Percentiles rank a stretch among this genome's conserved stretches.
Conservation (phyloP, 2,329 filamentous ascomycete genomes). For the Coniochaeta ligniaria region DNA sequence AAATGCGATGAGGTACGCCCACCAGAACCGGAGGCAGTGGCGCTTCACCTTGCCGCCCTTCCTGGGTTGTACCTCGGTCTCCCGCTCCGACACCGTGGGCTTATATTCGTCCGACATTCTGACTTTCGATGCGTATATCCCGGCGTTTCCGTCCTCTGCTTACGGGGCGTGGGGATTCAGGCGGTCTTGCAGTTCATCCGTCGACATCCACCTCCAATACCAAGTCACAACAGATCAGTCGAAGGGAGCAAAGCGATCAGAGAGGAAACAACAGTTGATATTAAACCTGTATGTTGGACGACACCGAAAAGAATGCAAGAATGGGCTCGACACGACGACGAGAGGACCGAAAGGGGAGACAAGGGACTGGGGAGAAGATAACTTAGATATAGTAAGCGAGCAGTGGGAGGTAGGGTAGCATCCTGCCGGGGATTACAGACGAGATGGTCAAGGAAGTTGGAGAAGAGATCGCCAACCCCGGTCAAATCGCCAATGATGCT, state of each 20-base stretch:
- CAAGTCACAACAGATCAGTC: background rate
- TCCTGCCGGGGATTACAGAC: background rate
- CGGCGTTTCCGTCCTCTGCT: background rate
- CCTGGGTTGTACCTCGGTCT: constrained; percentile 18
- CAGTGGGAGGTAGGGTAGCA: background rate
- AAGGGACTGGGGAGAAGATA: background rate
- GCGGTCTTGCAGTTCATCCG: background rate
- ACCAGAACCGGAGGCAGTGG: constrained; percentile 54
- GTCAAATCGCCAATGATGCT: background rate
- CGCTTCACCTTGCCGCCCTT: constrained; percentile 9
- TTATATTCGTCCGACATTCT: constrained; percentile 14
- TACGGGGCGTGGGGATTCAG: background rate
- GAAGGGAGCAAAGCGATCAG: background rate
- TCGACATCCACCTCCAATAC: background rate
- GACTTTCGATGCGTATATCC: background rate
- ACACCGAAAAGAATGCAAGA: background rate
- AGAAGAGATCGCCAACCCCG: background rate
- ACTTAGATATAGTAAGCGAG: background rate
- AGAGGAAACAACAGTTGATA: background rate
- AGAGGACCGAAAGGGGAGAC: background rate
- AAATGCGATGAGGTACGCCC: constrained; percentile 47
- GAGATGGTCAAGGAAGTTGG: background rate
- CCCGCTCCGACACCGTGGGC: constrained; percentile 23
- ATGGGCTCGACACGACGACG: background rate
- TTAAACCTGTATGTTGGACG: background rate